phyloP scores from a whole-genome alignment of 2,329 filamentous ascomycete genomes.

The Chaetomium strumarium region DNA sequence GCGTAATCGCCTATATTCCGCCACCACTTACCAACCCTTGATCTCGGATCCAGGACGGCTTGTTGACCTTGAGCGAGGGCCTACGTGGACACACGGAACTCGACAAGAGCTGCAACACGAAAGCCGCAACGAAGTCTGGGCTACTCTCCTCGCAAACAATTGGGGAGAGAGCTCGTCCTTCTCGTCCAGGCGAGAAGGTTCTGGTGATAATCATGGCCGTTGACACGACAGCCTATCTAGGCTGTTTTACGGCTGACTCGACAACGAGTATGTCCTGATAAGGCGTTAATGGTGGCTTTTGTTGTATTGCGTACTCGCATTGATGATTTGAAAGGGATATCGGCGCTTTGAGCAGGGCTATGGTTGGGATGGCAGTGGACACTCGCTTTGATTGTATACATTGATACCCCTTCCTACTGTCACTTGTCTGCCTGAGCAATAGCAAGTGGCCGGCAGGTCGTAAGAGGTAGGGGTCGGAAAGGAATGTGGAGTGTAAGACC shows the following conservation, averaged over 20 bases:
- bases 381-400: slow-evolving; percentile 11
- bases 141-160: slow-evolving; percentile 7
- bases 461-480: no score
- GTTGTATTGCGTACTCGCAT: neutral
- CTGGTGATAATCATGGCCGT: slow-evolving; percentile 1
- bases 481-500: no score
- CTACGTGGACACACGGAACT: slow-evolving; percentile 2
- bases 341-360: slow-evolving; percentile 10
- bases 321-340: slow-evolving; percentile 1
- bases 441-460: neutral
- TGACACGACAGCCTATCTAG: neutral
- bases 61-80: slow-evolving; percentile 13
- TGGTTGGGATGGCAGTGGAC: slow-evolving; percentile 1
- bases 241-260: neutral
- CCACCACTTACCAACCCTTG: neutral
- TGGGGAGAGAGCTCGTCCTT: slow-evolving; percentile 11
- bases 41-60: neutral
- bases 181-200: neutral
- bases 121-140: slow-evolving; percentile 11
- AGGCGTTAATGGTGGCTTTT: neutral
- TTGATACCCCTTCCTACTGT: slow-evolving; percentile 17
- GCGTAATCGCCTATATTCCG: slow-evolving; percentile 30
- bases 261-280: neutral
- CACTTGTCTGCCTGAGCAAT: neutral
- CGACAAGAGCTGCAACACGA: slow-evolving; percentile 3